Percentiles rank a stretch among this genome's conserved stretches.
These are phyloP conservation scores for Halenospora varia DNA, from an alignment of 495 filamentous ascomycete species.

Conservation along the genomic window DNA sequence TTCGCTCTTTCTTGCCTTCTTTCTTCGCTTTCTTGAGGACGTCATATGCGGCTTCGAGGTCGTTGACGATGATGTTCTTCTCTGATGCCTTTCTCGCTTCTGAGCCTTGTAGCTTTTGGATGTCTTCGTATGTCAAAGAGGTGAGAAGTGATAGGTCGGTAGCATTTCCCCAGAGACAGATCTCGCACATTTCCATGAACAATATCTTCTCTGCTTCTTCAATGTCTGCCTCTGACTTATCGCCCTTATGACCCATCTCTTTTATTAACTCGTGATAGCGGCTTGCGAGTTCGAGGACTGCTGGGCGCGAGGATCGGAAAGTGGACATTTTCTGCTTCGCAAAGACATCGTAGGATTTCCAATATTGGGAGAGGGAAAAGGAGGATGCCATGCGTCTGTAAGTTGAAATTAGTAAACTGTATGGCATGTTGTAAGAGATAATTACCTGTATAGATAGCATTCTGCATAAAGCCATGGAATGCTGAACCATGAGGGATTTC, in stretches of 20 bases:
- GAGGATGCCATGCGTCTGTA: slow-evolving; percentile 69
- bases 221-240: slow-evolving; percentile 25
- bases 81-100: slow-evolving; percentile 79
- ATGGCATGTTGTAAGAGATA: neutral
- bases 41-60: slow-evolving; percentile 69
- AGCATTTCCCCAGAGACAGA: slow-evolving; percentile 97
- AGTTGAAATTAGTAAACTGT: slow-evolving; percentile 3
- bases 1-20: slow-evolving; percentile 50
- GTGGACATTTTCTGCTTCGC: slow-evolving; percentile 86
- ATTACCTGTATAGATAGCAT: slow-evolving; percentile 87
- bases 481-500: slow-evolving; percentile 74
- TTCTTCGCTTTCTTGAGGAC: slow-evolving; percentile 61
- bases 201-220: slow-evolving; percentile 70
- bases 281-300: slow-evolving; percentile 81
- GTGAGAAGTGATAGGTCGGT: slow-evolving; percentile 92
- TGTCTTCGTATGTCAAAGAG: slow-evolving; percentile 87
- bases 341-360: slow-evolving; percentile 93
- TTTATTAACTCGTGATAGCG: slow-evolving; percentile 61
- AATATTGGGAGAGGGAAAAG: slow-evolving; percentile 74
- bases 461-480: slow-evolving; percentile 86
- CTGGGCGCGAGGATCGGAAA: slow-evolving; percentile 87
- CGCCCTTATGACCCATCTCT: slow-evolving; percentile 43
- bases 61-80: slow-evolving; percentile 85
- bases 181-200: slow-evolving; percentile 93
- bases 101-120: slow-evolving; percentile 90